Conservation (phyloP, 306 rosid genomes). For the Lathyrus oleraceus region DNA sequence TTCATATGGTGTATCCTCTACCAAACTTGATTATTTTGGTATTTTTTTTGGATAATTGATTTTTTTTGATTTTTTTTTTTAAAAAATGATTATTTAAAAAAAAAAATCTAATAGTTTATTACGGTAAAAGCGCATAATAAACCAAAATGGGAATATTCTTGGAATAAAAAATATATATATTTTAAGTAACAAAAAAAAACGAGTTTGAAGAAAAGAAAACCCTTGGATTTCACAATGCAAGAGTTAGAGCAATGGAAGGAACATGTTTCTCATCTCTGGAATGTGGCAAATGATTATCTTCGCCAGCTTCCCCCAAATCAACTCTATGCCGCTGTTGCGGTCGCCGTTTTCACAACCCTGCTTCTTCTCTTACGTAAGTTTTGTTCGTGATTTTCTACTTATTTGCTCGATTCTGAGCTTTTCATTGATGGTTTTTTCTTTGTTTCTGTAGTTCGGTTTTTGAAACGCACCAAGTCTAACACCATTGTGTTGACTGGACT, state of each 20-base stretch:
- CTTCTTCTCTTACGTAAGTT: conserved; percentile 49
- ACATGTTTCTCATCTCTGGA: conserved; percentile 37
- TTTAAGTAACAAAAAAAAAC: too few relatives aligned
- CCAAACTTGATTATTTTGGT: too few relatives aligned
- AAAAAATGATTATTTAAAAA: too few relatives aligned
- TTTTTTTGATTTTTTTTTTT: too few relatives aligned
- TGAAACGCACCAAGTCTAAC: conserved; percentile 64
- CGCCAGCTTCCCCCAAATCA: conserved; percentile 60
- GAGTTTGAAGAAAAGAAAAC: conserved; percentile 3
- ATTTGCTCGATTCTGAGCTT: not conserved
- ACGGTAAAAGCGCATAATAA: too few relatives aligned
- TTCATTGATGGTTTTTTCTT: not conserved
- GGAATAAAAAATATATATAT: too few relatives aligned
- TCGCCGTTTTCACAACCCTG: conserved; percentile 50
- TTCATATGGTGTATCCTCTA: too few relatives aligned
- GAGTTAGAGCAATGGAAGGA: conserved; percentile 58
- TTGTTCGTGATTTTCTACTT: not conserved
- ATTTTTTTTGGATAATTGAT: too few relatives aligned
- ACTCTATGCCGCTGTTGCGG: conserved; percentile 59
- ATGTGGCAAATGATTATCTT: conserved; percentile 39
- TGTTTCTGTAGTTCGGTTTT: conserved; percentile 60
- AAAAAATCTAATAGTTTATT: too few relatives aligned
- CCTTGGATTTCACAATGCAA: conserved; percentile 41
- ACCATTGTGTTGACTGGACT: conserved; percentile 80
- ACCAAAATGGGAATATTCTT: too few relatives aligned